Conservation (phyloP, 2,329 filamentous ascomycete species). For the Davidsoniella australis region DNA sequence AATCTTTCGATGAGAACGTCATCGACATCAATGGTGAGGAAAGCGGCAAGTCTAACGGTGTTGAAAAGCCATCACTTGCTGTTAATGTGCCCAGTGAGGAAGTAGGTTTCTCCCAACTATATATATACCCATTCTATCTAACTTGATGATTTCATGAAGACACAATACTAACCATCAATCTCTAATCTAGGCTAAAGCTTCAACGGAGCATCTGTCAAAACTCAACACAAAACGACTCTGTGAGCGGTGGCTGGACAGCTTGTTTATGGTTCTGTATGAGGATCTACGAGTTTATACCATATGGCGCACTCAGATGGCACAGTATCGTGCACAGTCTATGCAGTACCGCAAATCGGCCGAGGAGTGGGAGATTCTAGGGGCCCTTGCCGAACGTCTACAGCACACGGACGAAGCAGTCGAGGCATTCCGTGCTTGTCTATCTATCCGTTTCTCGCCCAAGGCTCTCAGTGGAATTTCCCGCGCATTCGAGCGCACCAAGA, state of each 20-base stretch:
- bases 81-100: slow-evolving; percentile 2
- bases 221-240: slow-evolving; percentile 96
- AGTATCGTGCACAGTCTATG: slow-evolving; percentile 82
- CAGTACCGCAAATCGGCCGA: slow-evolving; percentile 94
- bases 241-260: slow-evolving; percentile 92
- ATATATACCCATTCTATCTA: not conserved
- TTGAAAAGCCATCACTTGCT: slow-evolving; percentile 9
- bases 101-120: not conserved
- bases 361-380: slow-evolving; percentile 95
- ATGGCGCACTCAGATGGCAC: slow-evolving; percentile 95
- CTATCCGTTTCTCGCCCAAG: slow-evolving; percentile 82
- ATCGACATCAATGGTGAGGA: not conserved
- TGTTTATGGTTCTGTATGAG: slow-evolving; percentile 99
- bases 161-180: not conserved
- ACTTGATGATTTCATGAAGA: not conserved
- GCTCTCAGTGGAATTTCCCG: slow-evolving; percentile 73
- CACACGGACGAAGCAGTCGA: slow-evolving; percentile 83
- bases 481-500: slow-evolving; percentile 59
- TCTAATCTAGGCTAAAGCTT: slow-evolving; percentile 24
- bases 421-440: slow-evolving; percentile 76
- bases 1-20: not conserved
- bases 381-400: slow-evolving; percentile 80
- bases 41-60: not conserved
- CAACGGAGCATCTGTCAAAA: slow-evolving; percentile 63
- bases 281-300: slow-evolving; percentile 97